phyloP scores from a whole-genome alignment of 2,329 filamentous ascomycete species.

The Cadophora malorum region DNA sequence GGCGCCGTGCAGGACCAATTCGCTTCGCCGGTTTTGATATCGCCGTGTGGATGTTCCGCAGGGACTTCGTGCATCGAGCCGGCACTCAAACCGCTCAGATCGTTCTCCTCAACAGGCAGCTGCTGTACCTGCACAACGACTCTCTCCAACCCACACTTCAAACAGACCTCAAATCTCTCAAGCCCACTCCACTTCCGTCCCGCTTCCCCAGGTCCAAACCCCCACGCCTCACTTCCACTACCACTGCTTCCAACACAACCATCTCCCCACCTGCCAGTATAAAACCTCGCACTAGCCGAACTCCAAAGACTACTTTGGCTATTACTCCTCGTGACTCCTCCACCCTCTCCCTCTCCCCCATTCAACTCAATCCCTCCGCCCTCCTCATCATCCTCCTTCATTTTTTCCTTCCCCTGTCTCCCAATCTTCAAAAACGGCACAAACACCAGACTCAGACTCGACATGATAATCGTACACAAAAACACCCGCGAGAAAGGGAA shows the following conservation, averaged over 20 bases:
- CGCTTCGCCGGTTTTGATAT: background rate
- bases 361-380: background rate
- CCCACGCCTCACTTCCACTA: constrained; percentile 2
- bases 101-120: background rate
- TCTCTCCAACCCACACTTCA: constrained; percentile 15
- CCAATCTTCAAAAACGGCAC: constrained; percentile 59
- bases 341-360: too few relatives aligned
- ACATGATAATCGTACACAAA: constrained; percentile 55
- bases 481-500: constrained; percentile 59
- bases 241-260: background rate
- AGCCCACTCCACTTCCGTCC: background rate
- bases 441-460: constrained; percentile 52
- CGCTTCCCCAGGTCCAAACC: background rate
- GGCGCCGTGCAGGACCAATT: background rate
- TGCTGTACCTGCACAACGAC: background rate
- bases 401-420: constrained; percentile 53
- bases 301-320: constrained; percentile 14
- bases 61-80: background rate
- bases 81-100: too few relatives aligned
- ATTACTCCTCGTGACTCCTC: background rate
- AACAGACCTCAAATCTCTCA: constrained; percentile 13
- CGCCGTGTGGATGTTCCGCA: background rate
- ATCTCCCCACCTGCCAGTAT: constrained; percentile 18
- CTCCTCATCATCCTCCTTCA: background rate
- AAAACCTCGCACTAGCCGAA: constrained; percentile 7